Percentiles rank a stretch among this genome's conserved stretches.
Evolutionary conservation across 2,329 filamentous ascomycete genomes (phyloP).

Genomic region (Colletotrichum tropicicola): DNA sequence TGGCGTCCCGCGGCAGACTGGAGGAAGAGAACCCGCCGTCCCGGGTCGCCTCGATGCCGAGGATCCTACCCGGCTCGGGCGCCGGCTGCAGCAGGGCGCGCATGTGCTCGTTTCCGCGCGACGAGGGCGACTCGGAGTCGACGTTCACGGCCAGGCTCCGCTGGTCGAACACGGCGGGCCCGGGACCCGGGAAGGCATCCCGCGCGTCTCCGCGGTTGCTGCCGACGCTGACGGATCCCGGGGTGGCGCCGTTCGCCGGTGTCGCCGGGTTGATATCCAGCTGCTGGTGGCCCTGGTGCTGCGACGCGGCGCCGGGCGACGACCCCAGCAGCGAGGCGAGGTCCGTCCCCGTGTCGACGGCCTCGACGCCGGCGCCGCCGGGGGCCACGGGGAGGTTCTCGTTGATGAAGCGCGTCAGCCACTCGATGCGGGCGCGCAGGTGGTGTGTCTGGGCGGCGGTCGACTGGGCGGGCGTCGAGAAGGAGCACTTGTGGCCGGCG

Average conservation of each 20-base stretch:
- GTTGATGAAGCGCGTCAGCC: constrained; percentile 49
- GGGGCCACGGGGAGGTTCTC: constrained; percentile 37
- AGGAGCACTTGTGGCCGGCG: constrained; percentile 49
- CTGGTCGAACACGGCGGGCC: constrained; percentile 1
- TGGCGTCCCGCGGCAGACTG: constrained; percentile 34
- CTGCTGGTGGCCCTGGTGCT: neutral
- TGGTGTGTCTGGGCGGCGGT: constrained; percentile 45
- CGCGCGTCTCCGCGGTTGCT: constrained; percentile 12
- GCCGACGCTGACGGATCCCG: constrained; percentile 15
- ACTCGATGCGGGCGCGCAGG: constrained; percentile 49
- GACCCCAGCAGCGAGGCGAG: constrained; percentile 30
- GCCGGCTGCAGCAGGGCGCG: constrained; percentile 20
- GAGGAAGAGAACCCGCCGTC: constrained; percentile 13
- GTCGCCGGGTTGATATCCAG: constrained; percentile 9
- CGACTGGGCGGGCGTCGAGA: constrained; percentile 39
- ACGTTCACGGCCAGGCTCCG: constrained; percentile 12
- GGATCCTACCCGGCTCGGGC: constrained; percentile 10
- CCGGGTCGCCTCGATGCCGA: constrained; percentile 20
- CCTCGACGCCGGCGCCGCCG: constrained; percentile 39
- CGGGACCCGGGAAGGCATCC: neutral
- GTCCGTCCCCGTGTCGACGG: constrained; percentile 47
- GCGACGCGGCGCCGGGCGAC: constrained; percentile 7
- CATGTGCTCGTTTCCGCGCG: constrained; percentile 13
- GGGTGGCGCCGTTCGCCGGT: constrained; percentile 16
- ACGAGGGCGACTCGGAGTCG: constrained; percentile 13